phyloP scores from a whole-genome alignment of 768 basidiomycete species.

The Megacollybia marginata region DNA sequence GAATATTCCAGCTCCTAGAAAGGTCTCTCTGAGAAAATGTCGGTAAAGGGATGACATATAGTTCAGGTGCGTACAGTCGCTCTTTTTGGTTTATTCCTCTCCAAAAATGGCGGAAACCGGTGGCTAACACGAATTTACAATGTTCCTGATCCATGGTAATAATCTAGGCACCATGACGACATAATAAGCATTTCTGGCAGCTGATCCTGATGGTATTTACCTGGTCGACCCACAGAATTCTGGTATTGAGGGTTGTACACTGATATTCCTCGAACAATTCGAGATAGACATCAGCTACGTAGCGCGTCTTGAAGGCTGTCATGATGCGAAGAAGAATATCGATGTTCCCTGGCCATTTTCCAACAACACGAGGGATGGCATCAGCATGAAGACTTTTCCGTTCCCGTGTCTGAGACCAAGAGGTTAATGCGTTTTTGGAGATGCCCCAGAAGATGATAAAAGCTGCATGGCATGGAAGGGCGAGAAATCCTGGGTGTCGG shows the following conservation, averaged over 20 bases:
- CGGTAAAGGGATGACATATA: not conserved
- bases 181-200: not conserved
- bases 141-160: slow-evolving; percentile 73
- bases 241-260: slow-evolving; percentile 61
- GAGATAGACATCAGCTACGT: slow-evolving; percentile 57
- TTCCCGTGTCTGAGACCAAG: slow-evolving; percentile 31
- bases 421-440: slow-evolving; percentile 24
- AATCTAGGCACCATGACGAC: slow-evolving; percentile 42
- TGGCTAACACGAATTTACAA: slow-evolving; percentile 54
- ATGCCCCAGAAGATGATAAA: slow-evolving; percentile 36
- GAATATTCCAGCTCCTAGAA: slow-evolving; percentile 73
- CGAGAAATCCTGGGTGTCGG: slow-evolving; percentile 25
- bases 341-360: slow-evolving; percentile 75
- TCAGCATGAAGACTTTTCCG: slow-evolving; percentile 42
- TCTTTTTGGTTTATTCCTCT: slow-evolving; percentile 58
- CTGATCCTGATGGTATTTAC: slow-evolving; percentile 29
- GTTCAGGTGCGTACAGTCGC: slow-evolving; percentile 41
- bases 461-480: slow-evolving; percentile 28
- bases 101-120: slow-evolving; percentile 64
- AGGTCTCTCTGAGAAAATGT: slow-evolving; percentile 34
- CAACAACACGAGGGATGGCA: slow-evolving; percentile 49
- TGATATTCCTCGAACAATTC: slow-evolving; percentile 63
- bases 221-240: slow-evolving; percentile 63
- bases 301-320: slow-evolving; percentile 47
- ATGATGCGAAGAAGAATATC: slow-evolving; percentile 56